Percentiles rank a stretch among this genome's conserved stretches.
Evolutionary conservation across 352 stramenopile species (phyloP).

Genomic region (Blastocystis hominis): DNA sequence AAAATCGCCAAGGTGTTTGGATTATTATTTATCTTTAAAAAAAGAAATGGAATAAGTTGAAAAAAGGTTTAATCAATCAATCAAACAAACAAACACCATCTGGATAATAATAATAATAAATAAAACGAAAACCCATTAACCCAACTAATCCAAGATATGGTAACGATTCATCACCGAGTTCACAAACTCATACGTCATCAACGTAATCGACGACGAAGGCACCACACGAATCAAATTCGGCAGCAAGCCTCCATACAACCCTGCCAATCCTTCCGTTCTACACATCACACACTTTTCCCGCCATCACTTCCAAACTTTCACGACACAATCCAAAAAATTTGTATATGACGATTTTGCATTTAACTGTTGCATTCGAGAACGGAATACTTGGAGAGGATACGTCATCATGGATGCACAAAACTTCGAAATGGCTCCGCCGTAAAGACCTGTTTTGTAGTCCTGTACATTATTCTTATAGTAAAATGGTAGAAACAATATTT

Average conservation of each 20-base stretch:
- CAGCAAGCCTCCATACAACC: slow-evolving; percentile 43
- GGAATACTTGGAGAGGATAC: slow-evolving; percentile 53
- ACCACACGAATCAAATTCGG: slow-evolving; percentile 51
- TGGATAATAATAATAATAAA: not conserved
- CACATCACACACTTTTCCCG: not conserved
- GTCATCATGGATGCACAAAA: slow-evolving; percentile 54
- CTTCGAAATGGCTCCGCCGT: slow-evolving; percentile 37
- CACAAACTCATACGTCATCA: slow-evolving; percentile 58
- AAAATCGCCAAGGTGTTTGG: not conserved
- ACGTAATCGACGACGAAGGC: slow-evolving; percentile 48
- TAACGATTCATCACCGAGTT: not conserved
- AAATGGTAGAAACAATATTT: not conserved
- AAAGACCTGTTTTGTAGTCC: slow-evolving; percentile 49
- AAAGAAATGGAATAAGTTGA: no score
- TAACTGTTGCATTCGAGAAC: slow-evolving; percentile 45
- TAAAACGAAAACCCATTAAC: slow-evolving; percentile 1
- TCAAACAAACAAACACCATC: no score
- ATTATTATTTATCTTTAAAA: no score
- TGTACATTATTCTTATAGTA: not conserved
- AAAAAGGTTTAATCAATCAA: not conserved
- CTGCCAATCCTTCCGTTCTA: slow-evolving; percentile 43
- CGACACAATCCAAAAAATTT: slow-evolving; percentile 20
- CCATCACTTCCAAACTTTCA: slow-evolving; percentile 49
- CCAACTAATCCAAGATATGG: slow-evolving; percentile 20
- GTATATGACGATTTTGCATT: slow-evolving; percentile 47